phyloP scores from a whole-genome alignment of 352 stramenopile genomes.

The Globisporangium polare region DNA sequence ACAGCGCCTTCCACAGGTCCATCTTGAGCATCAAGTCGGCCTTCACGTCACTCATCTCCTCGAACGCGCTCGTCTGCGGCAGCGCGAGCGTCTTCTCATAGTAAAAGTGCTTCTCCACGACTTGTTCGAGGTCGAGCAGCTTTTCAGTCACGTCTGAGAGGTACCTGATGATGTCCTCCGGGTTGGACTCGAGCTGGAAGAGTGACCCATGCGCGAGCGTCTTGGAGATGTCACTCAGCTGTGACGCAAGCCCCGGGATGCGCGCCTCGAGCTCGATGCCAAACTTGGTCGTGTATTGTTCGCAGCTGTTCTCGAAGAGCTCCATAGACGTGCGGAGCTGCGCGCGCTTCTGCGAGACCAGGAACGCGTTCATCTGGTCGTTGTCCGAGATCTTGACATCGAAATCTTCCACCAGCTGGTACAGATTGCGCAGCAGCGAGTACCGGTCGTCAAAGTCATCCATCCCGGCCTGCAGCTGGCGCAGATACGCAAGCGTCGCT shows the following conservation, averaged over 20 bases:
- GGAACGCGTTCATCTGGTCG: slow-evolving; percentile 72
- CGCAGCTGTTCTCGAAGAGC: slow-evolving; percentile 61
- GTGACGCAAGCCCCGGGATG: slow-evolving; percentile 33
- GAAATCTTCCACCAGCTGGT: slow-evolving; percentile 67
- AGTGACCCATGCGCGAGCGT: slow-evolving; percentile 34
- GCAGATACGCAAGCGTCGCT: slow-evolving; percentile 48
- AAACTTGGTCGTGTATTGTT: slow-evolving; percentile 77
- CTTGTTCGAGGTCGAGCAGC: slow-evolving; percentile 29
- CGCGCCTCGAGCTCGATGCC: slow-evolving; percentile 61
- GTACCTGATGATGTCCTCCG: slow-evolving; percentile 45
- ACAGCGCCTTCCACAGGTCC: slow-evolving; percentile 70
- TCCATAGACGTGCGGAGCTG: slow-evolving; percentile 77
- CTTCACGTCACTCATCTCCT: slow-evolving; percentile 70
- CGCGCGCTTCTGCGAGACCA: slow-evolving; percentile 67
- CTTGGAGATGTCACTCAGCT: slow-evolving; percentile 28
- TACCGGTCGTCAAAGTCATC: slow-evolving; percentile 56
- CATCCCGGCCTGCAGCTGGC: slow-evolving; percentile 44
- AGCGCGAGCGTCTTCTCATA: slow-evolving; percentile 57
- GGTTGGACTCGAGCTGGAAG: slow-evolving; percentile 46
- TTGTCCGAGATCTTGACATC: slow-evolving; percentile 56
- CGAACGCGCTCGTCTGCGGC: slow-evolving; percentile 66
- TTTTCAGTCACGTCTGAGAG: slow-evolving; percentile 33
- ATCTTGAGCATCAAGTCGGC: slow-evolving; percentile 76
- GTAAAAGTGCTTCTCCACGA: slow-evolving; percentile 36
- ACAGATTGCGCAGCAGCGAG: slow-evolving; percentile 45